These are phyloP conservation scores for Gastrolobium bilobum DNA, from an alignment of 306 rosid species.

Conservation along the genomic window DNA sequence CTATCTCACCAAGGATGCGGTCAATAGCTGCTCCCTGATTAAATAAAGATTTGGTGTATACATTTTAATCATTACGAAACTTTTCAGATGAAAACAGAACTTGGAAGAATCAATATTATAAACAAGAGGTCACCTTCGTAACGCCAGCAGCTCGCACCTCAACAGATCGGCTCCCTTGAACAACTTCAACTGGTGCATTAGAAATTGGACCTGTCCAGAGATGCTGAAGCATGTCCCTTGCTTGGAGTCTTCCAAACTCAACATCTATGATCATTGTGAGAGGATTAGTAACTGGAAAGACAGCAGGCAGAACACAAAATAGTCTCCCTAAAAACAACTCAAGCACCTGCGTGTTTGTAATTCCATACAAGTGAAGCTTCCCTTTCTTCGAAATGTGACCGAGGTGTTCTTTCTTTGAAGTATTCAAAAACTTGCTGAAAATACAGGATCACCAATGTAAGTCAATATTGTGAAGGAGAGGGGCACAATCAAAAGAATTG, in stretches of 20 bases:
- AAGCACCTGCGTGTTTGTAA: slow-evolving; percentile 89
- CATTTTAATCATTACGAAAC: slow-evolving; percentile 33
- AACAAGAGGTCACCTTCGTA: slow-evolving; percentile 72
- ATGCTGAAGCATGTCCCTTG: slow-evolving; percentile 97
- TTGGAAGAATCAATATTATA: slow-evolving; percentile 8
- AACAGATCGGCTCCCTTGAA: slow-evolving; percentile 96
- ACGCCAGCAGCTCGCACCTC: slow-evolving; percentile 97
- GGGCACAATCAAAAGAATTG: slow-evolving; percentile 23
- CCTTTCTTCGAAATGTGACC: slow-evolving; percentile 75
- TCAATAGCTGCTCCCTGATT: slow-evolving; percentile 97
- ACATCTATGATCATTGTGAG: slow-evolving; percentile 62
- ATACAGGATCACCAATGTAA: slow-evolving; percentile 41
- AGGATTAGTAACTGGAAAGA: slow-evolving; percentile 42
- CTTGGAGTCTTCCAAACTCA: slow-evolving; percentile 96
- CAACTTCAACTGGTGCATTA: slow-evolving; percentile 92
- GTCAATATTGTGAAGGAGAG: slow-evolving; percentile 43
- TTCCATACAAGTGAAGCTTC: slow-evolving; percentile 98
- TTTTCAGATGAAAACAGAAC: slow-evolving; percentile 22
- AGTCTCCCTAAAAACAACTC: slow-evolving; percentile 10
- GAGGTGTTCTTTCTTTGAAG: slow-evolving; percentile 93
- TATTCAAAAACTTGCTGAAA: slow-evolving; percentile 91
- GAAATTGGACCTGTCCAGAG: slow-evolving; percentile 99
- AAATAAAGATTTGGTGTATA: slow-evolving; percentile 9
- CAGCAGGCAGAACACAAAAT: slow-evolving; percentile 10
- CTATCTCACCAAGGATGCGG: slow-evolving; percentile 95